Percentiles rank a stretch among this genome's conserved stretches.
phyloP scores from a whole-genome alignment of 257 asterid genomes.

The Datura wrightii region DNA sequence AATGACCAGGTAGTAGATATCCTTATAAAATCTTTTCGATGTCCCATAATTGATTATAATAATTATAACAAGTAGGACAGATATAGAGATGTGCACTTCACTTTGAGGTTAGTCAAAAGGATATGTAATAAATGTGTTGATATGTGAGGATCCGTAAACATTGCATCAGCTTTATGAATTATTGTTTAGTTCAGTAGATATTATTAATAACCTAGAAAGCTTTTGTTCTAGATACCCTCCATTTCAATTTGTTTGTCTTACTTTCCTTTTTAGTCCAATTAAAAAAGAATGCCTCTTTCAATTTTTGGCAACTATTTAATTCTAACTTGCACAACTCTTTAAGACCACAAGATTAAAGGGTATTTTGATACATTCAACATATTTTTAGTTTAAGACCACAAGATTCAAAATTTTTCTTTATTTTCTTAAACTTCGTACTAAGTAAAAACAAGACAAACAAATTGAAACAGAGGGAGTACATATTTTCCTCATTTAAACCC shows the following conservation, averaged over 20 bases:
- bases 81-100: background rate
- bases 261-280: too few species aligned
- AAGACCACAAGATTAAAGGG: too few species aligned
- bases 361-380: too few species aligned
- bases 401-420: too few species aligned
- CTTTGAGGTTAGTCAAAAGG: background rate
- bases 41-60: background rate
- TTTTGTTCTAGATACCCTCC: background rate
- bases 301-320: too few species aligned
- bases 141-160: background rate
- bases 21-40: background rate
- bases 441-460: too few species aligned
- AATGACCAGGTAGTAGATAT: background rate
- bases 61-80: background rate
- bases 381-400: too few species aligned
- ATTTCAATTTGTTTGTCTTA: too few species aligned
- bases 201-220: background rate
- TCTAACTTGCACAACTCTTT: too few species aligned
- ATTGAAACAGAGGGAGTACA: too few species aligned
- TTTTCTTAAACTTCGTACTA: too few species aligned
- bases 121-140: background rate
- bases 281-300: too few species aligned
- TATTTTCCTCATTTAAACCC: slow-evolving; percentile 1
- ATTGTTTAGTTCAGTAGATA: background rate
- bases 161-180: background rate